Percentiles rank a stretch among this genome's conserved stretches.
Evolutionary conservation across 306 rosid species (phyloP).

Genomic region (Fragaria ananassa): DNA sequence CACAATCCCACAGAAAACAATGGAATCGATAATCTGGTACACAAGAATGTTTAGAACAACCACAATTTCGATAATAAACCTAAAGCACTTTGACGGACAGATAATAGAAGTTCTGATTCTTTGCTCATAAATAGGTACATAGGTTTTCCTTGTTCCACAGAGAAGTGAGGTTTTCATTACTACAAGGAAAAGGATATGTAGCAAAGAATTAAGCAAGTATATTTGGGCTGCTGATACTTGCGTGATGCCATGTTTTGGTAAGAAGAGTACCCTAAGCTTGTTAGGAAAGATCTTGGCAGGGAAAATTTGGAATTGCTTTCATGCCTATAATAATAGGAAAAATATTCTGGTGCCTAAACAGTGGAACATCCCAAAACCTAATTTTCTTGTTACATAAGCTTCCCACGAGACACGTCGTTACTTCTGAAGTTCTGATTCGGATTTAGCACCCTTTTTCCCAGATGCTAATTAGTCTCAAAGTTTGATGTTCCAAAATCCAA

Average conservation of each 20-base stretch:
- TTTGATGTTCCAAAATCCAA: no score
- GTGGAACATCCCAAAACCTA: neutral
- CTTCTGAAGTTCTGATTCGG: neutral
- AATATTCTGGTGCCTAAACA: neutral
- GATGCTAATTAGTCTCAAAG: conserved; percentile 26
- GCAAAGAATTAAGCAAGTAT: neutral
- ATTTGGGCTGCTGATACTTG: neutral
- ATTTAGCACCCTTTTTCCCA: conserved; percentile 33
- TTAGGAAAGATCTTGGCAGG: conserved; percentile 22
- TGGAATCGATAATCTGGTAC: neutral
- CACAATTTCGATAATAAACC: neutral
- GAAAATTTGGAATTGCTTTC: conserved; percentile 54
- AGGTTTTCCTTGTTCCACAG: neutral
- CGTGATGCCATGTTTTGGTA: neutral
- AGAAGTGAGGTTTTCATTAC: neutral
- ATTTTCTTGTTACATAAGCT: neutral
- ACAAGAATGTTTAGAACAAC: neutral
- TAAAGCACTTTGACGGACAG: neutral
- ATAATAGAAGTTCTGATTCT: neutral
- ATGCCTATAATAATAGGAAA: neutral
- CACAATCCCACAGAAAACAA: neutral
- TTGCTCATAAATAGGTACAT: neutral
- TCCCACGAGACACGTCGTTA: neutral
- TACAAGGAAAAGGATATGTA: neutral
- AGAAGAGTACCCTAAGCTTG: conserved; percentile 39